A percentile compares a stretch with the other conserved stretches of the same genome.
These are phyloP conservation scores for Lagerstroemia speciosa DNA, from an alignment of 345 rosid species.

Conservation along the genomic window DNA sequence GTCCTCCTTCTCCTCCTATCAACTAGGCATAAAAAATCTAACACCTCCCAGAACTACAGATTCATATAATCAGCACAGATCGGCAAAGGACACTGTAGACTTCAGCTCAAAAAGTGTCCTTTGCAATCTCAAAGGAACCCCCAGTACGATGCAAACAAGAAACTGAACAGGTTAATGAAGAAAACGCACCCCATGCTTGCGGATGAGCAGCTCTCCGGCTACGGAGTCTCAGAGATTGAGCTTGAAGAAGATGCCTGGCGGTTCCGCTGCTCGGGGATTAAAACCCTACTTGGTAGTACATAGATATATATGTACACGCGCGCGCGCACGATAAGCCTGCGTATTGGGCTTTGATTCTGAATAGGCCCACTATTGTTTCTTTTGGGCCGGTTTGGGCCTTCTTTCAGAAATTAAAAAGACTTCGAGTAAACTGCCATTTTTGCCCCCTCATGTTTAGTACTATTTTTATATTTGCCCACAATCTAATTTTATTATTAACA, in stretches of 20 bases:
- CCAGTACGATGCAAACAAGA: neutral
- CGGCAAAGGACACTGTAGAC: neutral
- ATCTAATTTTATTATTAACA: too few relatives aligned
- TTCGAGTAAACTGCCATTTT: too few relatives aligned
- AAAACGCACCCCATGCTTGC: conserved; percentile 6
- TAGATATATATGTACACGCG: neutral
- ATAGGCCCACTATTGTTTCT: too few relatives aligned
- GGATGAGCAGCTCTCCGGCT: neutral
- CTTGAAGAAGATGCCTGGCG: neutral
- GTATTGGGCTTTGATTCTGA: neutral
- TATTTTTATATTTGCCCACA: too few relatives aligned
- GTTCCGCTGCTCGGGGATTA: too few relatives aligned
- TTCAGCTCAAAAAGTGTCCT: neutral
- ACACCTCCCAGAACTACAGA: neutral
- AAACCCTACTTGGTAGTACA: neutral
- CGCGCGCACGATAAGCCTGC: neutral
- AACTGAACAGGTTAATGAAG: neutral
- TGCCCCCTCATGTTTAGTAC: too few relatives aligned
- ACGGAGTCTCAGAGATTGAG: neutral
- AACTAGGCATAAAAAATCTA: too few relatives aligned
- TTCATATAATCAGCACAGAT: neutral
- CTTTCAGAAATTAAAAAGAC: too few relatives aligned
- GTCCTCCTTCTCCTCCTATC: too few relatives aligned
- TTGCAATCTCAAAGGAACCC: neutral
- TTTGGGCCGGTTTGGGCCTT: neutral